Evolutionary conservation across 352 stramenopile genomes (phyloP), one percentile per base, ranked within the genome.

Genomic region (Hyaloperonospora arabidopsidis): DNA sequence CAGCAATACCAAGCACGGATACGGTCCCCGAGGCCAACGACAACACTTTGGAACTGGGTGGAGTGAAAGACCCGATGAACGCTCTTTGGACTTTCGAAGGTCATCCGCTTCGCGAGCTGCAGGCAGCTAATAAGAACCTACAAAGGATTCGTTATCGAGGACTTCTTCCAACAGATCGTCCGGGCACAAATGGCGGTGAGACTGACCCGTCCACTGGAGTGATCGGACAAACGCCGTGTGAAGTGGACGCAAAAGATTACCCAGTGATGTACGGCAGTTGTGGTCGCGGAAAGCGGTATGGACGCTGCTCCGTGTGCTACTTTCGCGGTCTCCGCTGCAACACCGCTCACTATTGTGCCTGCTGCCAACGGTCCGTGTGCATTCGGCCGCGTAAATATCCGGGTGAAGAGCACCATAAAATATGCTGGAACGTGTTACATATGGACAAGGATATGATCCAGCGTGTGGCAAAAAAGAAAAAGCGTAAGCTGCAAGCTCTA

Each of bases 341-440:
- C 53, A 78, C 78, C 43, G 67, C 64, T 19, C 74, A 86, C 47
- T 88, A 86, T 38, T 88, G 78, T 47, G 67, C 67, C 17, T 85
- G 78, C 58, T 88, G 78, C 54, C 76, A 86, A 56, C 73, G 76
- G 2, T 62, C 78, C n/a, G 76, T 88, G 58, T 88, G 78, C 50
- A 79, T 86, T 45, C 78, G 78, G 11, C 75, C 78, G 41, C 71
- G 78, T 2, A 76, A 67, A 40, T 86, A 88, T 47, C 78, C 78
- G 13, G 73, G 75, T 41, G 78, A 88, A 51, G 66, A 79, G 25
- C 67, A 86, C 43, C 65, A 74, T 10, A 88, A 88, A 66, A 88
- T 88, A 47, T 88, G 75, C 62, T 88, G 78, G 78, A 88, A 88
- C 41, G 78, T 88, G 54, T 66, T 88, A 34, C 78, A 88, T 52